Conservation (phyloP, 2,329 filamentous ascomycete species). For the Colletotrichum nymphaeae region DNA sequence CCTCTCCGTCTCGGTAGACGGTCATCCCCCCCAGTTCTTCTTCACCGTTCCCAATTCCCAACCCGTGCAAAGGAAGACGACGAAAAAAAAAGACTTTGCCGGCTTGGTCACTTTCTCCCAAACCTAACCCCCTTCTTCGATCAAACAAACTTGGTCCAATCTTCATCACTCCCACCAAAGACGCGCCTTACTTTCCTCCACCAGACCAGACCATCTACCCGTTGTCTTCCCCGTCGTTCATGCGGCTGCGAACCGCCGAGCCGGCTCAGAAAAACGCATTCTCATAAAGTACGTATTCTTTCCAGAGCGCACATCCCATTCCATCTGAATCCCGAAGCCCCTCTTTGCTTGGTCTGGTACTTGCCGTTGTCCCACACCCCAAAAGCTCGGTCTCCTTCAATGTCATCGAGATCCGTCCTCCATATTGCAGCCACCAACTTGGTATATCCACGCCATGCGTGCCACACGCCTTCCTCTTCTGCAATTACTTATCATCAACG, state of each 20-base stretch:
- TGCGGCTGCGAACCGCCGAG: constrained; percentile 21
- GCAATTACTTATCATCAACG: constrained; percentile 16
- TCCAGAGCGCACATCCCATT: constrained; percentile 29
- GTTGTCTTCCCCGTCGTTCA: constrained; percentile 25
- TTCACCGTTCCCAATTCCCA: constrained; percentile 30
- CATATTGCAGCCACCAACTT: constrained; percentile 25
- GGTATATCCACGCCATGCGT: constrained; percentile 36
- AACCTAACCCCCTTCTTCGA: constrained; percentile 12
- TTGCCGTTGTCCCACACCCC: constrained; percentile 37
- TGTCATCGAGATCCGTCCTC: constrained; percentile 38
- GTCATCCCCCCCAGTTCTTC: constrained; percentile 14
- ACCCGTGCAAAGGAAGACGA: constrained; percentile 1
- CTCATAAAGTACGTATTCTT: constrained; percentile 32
- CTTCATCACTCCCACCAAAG: not conserved
- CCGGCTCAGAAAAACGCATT: constrained; percentile 24
- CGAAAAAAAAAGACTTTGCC: constrained; percentile 31
- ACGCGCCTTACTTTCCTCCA: not conserved
- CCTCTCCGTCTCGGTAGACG: not conserved
- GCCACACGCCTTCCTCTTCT: constrained; percentile 22
- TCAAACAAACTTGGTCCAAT: constrained; percentile 23
- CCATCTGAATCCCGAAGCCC: constrained; percentile 33
- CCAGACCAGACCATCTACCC: not conserved
- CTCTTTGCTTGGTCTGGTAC: constrained; percentile 34
- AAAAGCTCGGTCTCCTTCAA: constrained; percentile 35
- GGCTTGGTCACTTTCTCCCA: constrained; percentile 12